These are phyloP conservation scores for Arachis stenosperma DNA, from an alignment of 306 rosid species.

Conservation along the genomic window DNA sequence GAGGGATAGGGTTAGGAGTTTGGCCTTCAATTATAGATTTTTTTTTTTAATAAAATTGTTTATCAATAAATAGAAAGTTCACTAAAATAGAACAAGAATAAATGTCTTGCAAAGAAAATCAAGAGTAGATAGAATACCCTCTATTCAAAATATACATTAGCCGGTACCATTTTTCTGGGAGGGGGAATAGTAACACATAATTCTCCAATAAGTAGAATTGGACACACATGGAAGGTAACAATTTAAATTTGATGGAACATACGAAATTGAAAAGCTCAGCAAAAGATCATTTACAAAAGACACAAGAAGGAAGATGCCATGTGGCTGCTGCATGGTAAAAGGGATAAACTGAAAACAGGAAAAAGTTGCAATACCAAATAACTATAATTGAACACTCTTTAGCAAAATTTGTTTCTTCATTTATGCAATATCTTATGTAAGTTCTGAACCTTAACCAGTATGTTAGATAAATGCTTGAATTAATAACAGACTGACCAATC, in stretches of 20 bases:
- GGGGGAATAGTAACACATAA: neutral
- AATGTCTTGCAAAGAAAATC: neutral
- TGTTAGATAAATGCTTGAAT: neutral
- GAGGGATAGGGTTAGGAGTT: too few species aligned
- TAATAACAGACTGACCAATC: neutral
- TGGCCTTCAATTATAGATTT: too few species aligned
- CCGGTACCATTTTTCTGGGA: neutral
- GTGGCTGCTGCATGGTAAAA: neutral
- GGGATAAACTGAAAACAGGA: neutral
- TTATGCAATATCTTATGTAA: neutral
- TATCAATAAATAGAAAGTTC: neutral
- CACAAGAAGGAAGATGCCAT: constrained; percentile 1
- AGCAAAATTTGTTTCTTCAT: neutral
- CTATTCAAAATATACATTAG: neutral
- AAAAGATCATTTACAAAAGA: neutral
- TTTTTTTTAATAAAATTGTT: too few species aligned
- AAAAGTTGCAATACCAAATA: neutral
- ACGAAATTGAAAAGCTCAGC: neutral
- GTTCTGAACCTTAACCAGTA: neutral
- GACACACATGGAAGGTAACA: neutral
- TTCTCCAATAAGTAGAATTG: neutral
- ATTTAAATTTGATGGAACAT: neutral
- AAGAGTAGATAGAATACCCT: constrained; percentile 1
- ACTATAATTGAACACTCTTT: neutral
- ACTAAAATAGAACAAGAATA: neutral